Base-by-base conservation (phyloP, 441 rosid genomes). In the Croton setiger region DNA sequence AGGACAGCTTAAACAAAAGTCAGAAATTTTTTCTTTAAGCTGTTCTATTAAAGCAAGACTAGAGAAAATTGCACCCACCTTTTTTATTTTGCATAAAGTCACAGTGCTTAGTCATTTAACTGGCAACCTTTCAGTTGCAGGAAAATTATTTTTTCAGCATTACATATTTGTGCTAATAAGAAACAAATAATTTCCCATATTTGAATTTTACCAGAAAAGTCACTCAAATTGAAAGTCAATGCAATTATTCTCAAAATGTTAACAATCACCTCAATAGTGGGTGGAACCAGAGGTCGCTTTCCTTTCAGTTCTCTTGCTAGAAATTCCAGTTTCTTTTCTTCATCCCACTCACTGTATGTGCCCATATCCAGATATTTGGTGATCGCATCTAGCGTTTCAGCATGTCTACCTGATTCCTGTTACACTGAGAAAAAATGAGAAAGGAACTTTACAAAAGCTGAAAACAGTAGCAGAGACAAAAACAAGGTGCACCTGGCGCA, bases 291-390 rank as follows among this genome's bases (percentile, higher is more conserved):
- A 14, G 98, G 97, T 72, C 98, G 83, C 83, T 93, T 93, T 72
- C 93, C 93, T 79, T 93, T 91, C 69, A 93, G 79, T 72, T 91
- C 98, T 81, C 81, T 86, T 1, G 89, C 84, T 67, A 93, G 79
- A 78, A 93, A 91, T 65, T 93, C 91, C 64, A 93, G 87, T 74
- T 83, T 93, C 84, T 91, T 87, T 60, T 87, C 96, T 80, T 93
- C 98, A 74, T 89, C 86, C 97, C 98, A 93, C 84, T 93, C 97
- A 47, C 92, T 93, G 70, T 87, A 93, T 9, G 87, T 79, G 73
- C 96, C 98, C 91, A 93, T 91, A 78, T 93, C 98, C 88, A 91
- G 83, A 79, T 89, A 91, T 66, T 68, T 73, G 43, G 96, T 93
- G 69, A 93, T 85, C 63, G 97, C 96, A 86, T 93, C 97, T 31